Evolutionary conservation across 768 basidiomycete species (phyloP).

Genomic region (Trametes gibbosa): DNA sequence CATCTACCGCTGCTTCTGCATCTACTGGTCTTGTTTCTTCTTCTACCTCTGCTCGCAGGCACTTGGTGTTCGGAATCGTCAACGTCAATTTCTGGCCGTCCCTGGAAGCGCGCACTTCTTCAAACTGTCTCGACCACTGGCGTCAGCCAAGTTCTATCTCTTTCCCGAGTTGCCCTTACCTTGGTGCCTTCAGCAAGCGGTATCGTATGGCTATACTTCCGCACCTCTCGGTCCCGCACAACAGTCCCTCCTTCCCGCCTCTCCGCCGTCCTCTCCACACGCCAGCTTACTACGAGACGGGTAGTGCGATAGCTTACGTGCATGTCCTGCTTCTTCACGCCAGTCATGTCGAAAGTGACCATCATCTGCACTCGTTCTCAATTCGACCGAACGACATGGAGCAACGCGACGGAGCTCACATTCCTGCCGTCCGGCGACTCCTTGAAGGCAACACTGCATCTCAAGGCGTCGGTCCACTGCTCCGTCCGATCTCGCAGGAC

Average conservation of each 20-base stretch:
- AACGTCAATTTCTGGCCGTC: slow-evolving; percentile 58
- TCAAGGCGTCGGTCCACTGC: too few relatives aligned
- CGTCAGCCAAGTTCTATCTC: background rate
- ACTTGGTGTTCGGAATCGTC: slow-evolving; percentile 50
- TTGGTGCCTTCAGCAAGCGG: slow-evolving; percentile 72
- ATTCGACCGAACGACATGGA: background rate
- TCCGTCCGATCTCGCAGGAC: too few relatives aligned
- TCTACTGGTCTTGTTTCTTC: background rate
- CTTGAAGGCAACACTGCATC: slow-evolving; percentile 58
- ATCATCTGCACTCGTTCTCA: slow-evolving; percentile 40
- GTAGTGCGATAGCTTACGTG: slow-evolving; percentile 70
- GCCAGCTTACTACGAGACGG: slow-evolving; percentile 66
- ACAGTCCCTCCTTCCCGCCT: slow-evolving; percentile 57
- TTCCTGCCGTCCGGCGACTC: slow-evolving; percentile 69
- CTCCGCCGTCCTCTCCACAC: slow-evolving; percentile 55
- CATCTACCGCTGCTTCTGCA: too few relatives aligned
- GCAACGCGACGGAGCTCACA: slow-evolving; percentile 23
- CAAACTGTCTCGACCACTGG: slow-evolving; percentile 46
- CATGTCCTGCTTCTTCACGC: slow-evolving; percentile 69
- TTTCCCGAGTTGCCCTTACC: background rate
- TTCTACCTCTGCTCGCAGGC: slow-evolving; percentile 1
- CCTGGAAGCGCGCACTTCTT: slow-evolving; percentile 69
- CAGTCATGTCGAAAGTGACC: slow-evolving; percentile 68
- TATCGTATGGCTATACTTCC: slow-evolving; percentile 61
- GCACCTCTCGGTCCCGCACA: slow-evolving; percentile 63